These are phyloP conservation scores for Syzygium grande DNA, from an alignment of 345 rosid species.

Conservation along the genomic window DNA sequence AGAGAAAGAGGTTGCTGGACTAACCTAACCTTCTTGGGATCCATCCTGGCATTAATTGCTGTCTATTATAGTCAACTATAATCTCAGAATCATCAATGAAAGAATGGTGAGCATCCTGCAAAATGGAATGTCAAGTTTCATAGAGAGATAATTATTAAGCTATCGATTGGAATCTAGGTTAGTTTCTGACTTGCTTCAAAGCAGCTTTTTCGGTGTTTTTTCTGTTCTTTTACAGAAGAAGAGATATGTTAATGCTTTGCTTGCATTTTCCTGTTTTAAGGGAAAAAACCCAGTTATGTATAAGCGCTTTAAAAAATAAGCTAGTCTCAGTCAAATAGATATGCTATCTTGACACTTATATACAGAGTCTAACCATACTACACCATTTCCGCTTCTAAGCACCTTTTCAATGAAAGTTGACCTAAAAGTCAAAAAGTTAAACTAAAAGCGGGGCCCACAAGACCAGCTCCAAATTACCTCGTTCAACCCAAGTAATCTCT, in stretches of 20 bases:
- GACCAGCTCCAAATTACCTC: not conserved
- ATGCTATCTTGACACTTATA: not conserved
- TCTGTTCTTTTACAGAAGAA: not conserved
- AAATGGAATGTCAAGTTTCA: not conserved
- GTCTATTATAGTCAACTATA: constrained; percentile 82
- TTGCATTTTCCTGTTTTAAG: not conserved
- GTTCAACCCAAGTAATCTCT: not conserved
- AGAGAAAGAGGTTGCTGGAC: constrained; percentile 1
- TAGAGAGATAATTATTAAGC: not conserved
- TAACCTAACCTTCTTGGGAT: constrained; percentile 98
- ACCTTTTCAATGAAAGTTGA: not conserved
- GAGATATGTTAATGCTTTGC: not conserved
- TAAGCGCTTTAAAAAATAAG: not conserved
- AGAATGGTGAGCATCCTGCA: constrained; percentile 81
- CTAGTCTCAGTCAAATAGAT: not conserved
- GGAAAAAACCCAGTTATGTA: not conserved
- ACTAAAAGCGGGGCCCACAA: not conserved
- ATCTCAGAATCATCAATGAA: constrained; percentile 62
- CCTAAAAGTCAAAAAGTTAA: not conserved
- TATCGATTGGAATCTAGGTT: not conserved
- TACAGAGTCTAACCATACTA: not conserved
- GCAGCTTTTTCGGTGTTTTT: rapidly evolving
- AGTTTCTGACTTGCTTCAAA: not conserved
- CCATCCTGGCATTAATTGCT: constrained; percentile 94
- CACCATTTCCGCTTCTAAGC: not conserved